Percentiles rank a stretch among this genome's conserved stretches.
Evolutionary conservation across 768 basidiomycete species (phyloP).

Genomic region (Thelephora aurantiotincta): DNA sequence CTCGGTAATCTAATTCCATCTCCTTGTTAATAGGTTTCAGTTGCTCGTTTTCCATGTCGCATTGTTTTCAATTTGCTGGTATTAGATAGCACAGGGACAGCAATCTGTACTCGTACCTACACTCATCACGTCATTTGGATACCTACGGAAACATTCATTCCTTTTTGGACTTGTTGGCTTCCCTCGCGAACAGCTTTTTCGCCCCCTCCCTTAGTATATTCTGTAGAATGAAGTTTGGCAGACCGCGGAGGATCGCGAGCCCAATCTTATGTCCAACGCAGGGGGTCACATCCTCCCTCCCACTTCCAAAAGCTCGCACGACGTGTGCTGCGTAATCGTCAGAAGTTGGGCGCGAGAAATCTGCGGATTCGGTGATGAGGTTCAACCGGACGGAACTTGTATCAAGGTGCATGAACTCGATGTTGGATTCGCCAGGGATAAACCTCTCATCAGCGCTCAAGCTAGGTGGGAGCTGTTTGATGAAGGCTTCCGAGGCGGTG

Average conservation of each 20-base stretch:
- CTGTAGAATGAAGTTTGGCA: no score
- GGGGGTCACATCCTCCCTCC: conserved; percentile 8
- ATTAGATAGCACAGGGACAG: no score
- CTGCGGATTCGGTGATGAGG: background rate
- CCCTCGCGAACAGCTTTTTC: no score
- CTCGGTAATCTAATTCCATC: background rate
- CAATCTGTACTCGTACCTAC: no score
- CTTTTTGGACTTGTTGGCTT: no score
- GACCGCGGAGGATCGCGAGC: no score
- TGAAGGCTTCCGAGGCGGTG: conserved; percentile 14
- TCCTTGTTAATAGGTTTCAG: conserved; percentile 2
- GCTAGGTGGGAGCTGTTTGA: conserved; percentile 9
- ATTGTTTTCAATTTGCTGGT: conserved; percentile 11
- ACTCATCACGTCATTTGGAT: no score
- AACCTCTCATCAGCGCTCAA: conserved; percentile 14
- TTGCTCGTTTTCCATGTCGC: conserved; percentile 7
- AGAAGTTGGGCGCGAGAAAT: conserved; percentile 7
- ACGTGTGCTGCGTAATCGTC: conserved; percentile 10
- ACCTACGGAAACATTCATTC: no score
- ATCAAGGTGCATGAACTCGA: conserved; percentile 12
- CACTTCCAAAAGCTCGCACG: conserved; percentile 12
- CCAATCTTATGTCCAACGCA: conserved; percentile 10
- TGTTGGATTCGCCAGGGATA: conserved; percentile 8
- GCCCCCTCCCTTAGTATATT: no score
- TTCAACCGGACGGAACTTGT: conserved; percentile 12